Conservation (phyloP, 2,329 filamentous ascomycete species). For the Fusarium papillatum region DNA sequence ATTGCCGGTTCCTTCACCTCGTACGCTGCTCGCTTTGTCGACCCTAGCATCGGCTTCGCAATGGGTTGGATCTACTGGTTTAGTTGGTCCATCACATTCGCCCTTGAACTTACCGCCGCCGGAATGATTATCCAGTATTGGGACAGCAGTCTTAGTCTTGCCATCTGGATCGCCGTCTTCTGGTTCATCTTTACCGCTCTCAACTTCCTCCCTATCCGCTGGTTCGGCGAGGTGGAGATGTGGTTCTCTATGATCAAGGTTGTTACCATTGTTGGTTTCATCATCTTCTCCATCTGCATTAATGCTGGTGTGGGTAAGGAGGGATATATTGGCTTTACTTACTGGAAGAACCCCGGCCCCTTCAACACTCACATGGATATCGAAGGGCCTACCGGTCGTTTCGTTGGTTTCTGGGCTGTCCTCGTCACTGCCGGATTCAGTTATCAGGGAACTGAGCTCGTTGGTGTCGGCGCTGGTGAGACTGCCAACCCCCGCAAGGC, state of each 20-base stretch:
- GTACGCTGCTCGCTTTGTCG: constrained; percentile 82
- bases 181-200: constrained; percentile 77
- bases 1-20: constrained; percentile 82
- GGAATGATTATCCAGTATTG: constrained; percentile 85
- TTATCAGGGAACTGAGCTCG: constrained; percentile 81
- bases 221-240: constrained; percentile 85
- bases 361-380: constrained; percentile 73
- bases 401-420: constrained; percentile 78
- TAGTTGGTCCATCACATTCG: constrained; percentile 80
- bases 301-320: constrained; percentile 78
- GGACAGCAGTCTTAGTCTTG: constrained; percentile 72
- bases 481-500: constrained; percentile 79
- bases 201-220: constrained; percentile 80
- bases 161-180: constrained; percentile 81
- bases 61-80: constrained; percentile 92
- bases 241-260: constrained; percentile 86
- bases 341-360: constrained; percentile 78
- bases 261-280: constrained; percentile 79
- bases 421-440: constrained; percentile 78
- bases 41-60: constrained; percentile 79
- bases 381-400: constrained; percentile 67
- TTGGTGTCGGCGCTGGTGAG: constrained; percentile 85
- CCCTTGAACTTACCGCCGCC: constrained; percentile 79
- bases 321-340: constrained; percentile 81
- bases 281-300: constrained; percentile 83